Conservation (phyloP, 2,329 filamentous ascomycete genomes). For the Xylaria hypoxylon region DNA sequence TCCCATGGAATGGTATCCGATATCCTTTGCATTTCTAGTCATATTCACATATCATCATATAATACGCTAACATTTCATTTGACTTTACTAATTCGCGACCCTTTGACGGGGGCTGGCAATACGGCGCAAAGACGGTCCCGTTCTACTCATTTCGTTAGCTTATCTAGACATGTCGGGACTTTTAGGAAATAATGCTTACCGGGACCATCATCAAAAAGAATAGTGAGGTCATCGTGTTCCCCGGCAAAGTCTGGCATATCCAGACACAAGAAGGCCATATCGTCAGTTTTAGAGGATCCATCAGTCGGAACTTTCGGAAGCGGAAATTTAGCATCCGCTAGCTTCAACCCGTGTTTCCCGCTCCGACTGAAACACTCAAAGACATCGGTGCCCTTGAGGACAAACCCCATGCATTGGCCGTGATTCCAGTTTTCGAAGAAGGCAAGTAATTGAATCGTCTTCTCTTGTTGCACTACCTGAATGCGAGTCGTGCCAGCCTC, state of each 20-base stretch:
- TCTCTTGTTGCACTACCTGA: slow-evolving; percentile 82
- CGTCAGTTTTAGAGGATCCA: slow-evolving; percentile 64
- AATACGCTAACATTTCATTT: slow-evolving; percentile 40
- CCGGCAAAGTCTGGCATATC: slow-evolving; percentile 90
- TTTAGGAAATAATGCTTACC: slow-evolving; percentile 65
- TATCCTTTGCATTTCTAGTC: slow-evolving; percentile 41
- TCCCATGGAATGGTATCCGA: slow-evolving; percentile 37
- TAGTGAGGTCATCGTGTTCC: slow-evolving; percentile 91
- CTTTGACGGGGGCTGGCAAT: slow-evolving; percentile 69
- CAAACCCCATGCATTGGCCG: slow-evolving; percentile 89
- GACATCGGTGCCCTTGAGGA: slow-evolving; percentile 83
- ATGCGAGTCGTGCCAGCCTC: slow-evolving; percentile 83
- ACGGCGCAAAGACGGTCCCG: slow-evolving; percentile 64
- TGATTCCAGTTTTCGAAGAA: slow-evolving; percentile 92
- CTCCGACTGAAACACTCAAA: slow-evolving; percentile 77
- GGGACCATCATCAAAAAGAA: slow-evolving; percentile 82
- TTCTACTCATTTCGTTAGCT: slow-evolving; percentile 56
- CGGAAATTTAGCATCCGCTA: slow-evolving; percentile 92
- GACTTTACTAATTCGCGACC: slow-evolving; percentile 54
- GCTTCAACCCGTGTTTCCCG: slow-evolving; percentile 77
- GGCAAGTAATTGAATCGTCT: slow-evolving; percentile 79
- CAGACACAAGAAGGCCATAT: slow-evolving; percentile 82
- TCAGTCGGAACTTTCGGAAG: slow-evolving; percentile 72
- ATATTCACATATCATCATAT: slow-evolving; percentile 44
- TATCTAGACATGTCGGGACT: background rate